These are phyloP conservation scores for Lasiodiplodia gonubiensis DNA, from an alignment of 2,329 filamentous ascomycete species.

Conservation along the genomic window DNA sequence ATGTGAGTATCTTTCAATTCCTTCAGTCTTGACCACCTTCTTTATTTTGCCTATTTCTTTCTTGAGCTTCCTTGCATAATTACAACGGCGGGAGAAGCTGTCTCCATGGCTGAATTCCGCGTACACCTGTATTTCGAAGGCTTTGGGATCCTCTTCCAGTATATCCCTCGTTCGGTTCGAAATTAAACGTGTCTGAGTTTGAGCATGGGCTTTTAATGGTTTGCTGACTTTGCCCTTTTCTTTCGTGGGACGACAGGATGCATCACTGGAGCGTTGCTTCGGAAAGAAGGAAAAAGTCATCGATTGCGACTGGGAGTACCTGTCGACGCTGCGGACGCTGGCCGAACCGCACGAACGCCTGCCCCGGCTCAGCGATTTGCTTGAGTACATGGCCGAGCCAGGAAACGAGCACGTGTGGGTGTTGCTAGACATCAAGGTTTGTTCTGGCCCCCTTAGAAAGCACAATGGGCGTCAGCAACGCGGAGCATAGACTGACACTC, in stretches of 20 bases:
- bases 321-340: slow-evolving; percentile 71
- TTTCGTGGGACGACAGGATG: slow-evolving; percentile 54
- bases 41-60: neutral
- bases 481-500: neutral
- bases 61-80: slow-evolving; percentile 25
- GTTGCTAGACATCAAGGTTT: slow-evolving; percentile 85
- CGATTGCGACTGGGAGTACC: slow-evolving; percentile 77
- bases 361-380: slow-evolving; percentile 74
- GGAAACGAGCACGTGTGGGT: slow-evolving; percentile 75
- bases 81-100: neutral
- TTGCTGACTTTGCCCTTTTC: neutral
- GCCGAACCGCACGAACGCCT: slow-evolving; percentile 72
- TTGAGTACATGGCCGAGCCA: slow-evolving; percentile 71
- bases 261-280: slow-evolving; percentile 79
- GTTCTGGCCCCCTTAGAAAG: slow-evolving; percentile 18
- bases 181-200: neutral
- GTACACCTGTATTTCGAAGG: neutral
- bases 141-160: too few species aligned
- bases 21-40: slow-evolving; percentile 48
- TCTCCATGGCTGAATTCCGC: slow-evolving; percentile 47
- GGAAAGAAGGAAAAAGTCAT: slow-evolving; percentile 73
- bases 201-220: neutral
- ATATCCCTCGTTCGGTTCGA: neutral
- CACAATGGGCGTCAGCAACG: too few species aligned
- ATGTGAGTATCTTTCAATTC: slow-evolving; percentile 45